Base-by-base conservation (phyloP, 2,329 filamentous ascomycete species). In the Hypoxylon sp. region DNA sequence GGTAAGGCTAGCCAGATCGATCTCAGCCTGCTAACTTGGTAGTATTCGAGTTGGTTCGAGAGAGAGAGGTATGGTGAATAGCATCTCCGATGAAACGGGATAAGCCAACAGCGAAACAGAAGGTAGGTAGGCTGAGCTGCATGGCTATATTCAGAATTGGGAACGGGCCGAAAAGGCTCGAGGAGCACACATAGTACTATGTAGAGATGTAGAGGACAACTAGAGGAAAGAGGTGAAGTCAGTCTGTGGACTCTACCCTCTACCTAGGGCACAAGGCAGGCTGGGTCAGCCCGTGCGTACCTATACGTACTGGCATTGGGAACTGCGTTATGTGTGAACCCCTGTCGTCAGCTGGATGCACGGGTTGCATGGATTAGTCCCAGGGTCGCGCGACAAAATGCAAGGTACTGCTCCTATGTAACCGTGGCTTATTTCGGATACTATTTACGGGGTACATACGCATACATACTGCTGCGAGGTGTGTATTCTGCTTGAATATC, bases 121-220 rank as follows among this genome's bases (percentile, higher is more conserved):
- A 66, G 70, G 71, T 54, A 73, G 65, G 71, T 65, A 70, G 72
- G 72, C 72, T 75, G 72, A 73, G 74, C 74, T 73, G 71, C 76
- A 77, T 76, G 79, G 76, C 77, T 78, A 79, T 78, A 79, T 78
- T 78, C 71, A 79, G 77, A 76, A 11, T 34, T 10, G 4, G 32
- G n/a, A 41, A 66, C 71, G 67, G 71, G 68, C 68, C 69, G 70
- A 73, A 69, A 68, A 61, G 70, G 64, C 69, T 71, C 69, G 67
- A 69, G 67, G 65, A 71, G 64, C 67, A 58, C 41, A 22, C 61
- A 55, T 49, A 50, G 54, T 59, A 51, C 32, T 20, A 13, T 56
- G 58, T 61, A 59, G 70, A 71, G 71, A 13, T 56, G 58, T 61
- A 59, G 70, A 71, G 71, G 70, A 72, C 61, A 71, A 62, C 65